These are phyloP conservation scores for Penicillium sp. DNA, from an alignment of 2,329 filamentous ascomycete genomes.

Conservation along the genomic window DNA sequence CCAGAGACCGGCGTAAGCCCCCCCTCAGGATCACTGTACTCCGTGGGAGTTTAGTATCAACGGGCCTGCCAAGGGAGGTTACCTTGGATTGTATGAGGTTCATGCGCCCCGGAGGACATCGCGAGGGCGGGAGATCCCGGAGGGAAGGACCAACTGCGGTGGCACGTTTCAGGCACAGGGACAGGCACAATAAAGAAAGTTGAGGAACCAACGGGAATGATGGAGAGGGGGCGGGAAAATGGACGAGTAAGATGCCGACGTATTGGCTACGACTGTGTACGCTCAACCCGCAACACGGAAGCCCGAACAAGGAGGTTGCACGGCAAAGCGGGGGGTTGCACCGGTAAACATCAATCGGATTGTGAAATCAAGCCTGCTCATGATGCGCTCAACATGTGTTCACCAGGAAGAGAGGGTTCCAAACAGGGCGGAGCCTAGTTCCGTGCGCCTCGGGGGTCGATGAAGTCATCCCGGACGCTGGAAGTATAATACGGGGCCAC, in stretches of 20 bases:
- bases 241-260: background rate
- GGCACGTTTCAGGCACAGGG: no score
- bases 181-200: no score
- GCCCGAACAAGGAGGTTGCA: slow-evolving; percentile 3
- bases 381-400: slow-evolving; percentile 12
- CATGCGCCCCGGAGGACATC: no score
- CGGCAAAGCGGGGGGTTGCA: slow-evolving; percentile 11
- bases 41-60: slow-evolving; percentile 3
- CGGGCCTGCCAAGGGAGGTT: no score
- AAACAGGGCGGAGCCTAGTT: slow-evolving; percentile 26
- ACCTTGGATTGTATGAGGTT: no score
- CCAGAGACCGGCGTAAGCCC: background rate
- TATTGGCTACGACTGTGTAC: background rate
- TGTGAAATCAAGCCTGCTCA: background rate
- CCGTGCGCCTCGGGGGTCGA: slow-evolving; percentile 18
- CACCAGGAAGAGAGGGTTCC: background rate
- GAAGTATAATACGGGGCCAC: background rate
- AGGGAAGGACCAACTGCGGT: no score
- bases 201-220: no score
- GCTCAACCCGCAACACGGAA: background rate
- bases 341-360: background rate
- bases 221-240: no score
- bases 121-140: no score
- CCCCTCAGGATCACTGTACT: slow-evolving; percentile 8
- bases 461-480: slow-evolving; percentile 23